Evolutionary conservation across 2,329 filamentous ascomycete species (phyloP), one percentile per base, ranked within the genome.

Genomic region (Drechslerella coelobrocha): DNA sequence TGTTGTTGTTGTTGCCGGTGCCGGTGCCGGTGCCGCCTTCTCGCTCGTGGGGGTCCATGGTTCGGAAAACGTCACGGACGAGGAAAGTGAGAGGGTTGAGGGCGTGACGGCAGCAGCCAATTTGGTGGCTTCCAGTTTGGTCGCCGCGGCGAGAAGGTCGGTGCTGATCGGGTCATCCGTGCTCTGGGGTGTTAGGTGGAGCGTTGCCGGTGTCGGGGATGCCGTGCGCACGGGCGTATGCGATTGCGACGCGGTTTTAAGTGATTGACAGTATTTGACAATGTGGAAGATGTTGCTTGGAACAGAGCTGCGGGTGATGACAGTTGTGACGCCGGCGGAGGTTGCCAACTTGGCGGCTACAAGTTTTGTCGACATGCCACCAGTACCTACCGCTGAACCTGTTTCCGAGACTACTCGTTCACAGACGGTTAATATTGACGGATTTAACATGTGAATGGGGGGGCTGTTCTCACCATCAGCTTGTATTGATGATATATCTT

Each of bases 281-380:
- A 99, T 97, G 74, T 88, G 88, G 73, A 88, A 82, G 68, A 99
- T 92, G 77, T 97, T 97, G 23, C 91, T 92, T 0, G 94, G 94
- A 73, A 89, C 92, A n/a, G 90, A 94, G 63, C 91, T 96, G 74
- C 89, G 88, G 7, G 94, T 96, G 77, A 99, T 97, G 77, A 99
- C 86, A 2, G 94, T 97, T 0, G 92, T 97, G 34, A 97, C 93
- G 48, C 94, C 94, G 10, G 92, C 94, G 34, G 92, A 94, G 5
- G 92, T 97, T 31, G 93, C 94, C 39, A 99, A 84, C 59, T 90
- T 87, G 24, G 94, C 94, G 57, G 94, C 94, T 24, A 95, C 88
- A 75, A 99, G 96, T 81, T 99, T 99, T 66, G 94, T 99, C 73
- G 89, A 88, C 94, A 99, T 99, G 47, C 94, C 94, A 19, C 94